Base-by-base conservation (phyloP, 2,329 filamentous ascomycete genomes). In the Myrmaecium sp. region DNA sequence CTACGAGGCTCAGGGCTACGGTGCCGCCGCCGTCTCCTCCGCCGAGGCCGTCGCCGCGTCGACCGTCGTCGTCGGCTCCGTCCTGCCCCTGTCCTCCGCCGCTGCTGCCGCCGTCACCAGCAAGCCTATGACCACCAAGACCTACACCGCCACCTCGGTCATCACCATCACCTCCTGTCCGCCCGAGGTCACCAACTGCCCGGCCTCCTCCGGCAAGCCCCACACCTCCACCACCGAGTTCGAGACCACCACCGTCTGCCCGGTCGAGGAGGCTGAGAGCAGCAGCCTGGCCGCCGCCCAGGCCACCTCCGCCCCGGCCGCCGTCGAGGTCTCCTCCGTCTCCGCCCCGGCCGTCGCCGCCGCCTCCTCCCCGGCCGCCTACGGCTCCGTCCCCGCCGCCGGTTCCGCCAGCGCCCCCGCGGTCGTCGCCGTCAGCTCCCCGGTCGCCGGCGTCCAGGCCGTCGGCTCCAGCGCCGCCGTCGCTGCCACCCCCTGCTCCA, bases 401-500 rank as follows among this genome's bases (percentile, higher is more conserved):
- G 24, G 11, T 26, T 11, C 24, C 19, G 21, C 30, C 9, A 16
- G 14, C 17, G 22, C 23, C 23, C 17, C 25, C 21, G 21, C 12
- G 12, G 15, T 9, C 21, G 19, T 21, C 23, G 12, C 17, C 11
- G n/a, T 11, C 17, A 20, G 5, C 21, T 16, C 15, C 7, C n/a
- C n/a, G n/a, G n/a, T n/a, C n/a, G 10, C 15, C 21, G 22, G n/a
- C 39, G 74, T 71, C n/a, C 60, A 62, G 14, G 64, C 64, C 4
- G 80, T 80, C 40, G 58, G 66, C 15, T 75, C 69, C 0, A 61
- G 62, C 1, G 73, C 73, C 1, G 73, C 73, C 0, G 62, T 79
- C 17, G 57, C 64, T 21, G 46, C 55, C 12, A 57, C 77, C 14
- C 67, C 68, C 2, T 55, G 59, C 2, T 60, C 62, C 21, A 76